Base-by-base conservation (phyloP, 352 stramenopile species). In the Saprolegnia diclina region DNA sequence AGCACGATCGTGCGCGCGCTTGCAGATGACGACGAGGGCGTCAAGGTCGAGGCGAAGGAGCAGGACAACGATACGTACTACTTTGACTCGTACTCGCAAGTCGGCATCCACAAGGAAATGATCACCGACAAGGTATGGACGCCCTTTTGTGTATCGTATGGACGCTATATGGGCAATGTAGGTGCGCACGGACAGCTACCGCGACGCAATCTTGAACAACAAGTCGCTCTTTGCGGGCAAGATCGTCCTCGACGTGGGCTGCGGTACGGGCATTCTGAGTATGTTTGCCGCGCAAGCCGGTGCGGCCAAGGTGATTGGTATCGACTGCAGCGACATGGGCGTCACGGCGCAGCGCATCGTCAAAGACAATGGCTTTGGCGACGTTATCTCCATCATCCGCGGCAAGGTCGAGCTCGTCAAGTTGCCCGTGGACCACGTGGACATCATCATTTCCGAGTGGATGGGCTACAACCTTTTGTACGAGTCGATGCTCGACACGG, bases 381-480 rank as follows among this genome's bases (percentile, higher is more conserved):
- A 90, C 65, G 70, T 87, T 7, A 86, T 99, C 50, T 98, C 93
- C 6, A 84, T 99, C 50, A 91, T 99, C 45, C 87, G 93, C 57
- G 93, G 94, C 67, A 99, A 99, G 73, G 85, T 98, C 44, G 91
- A 96, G 75, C 89, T 97, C 69, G 84, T 97, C n/a, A 83, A 97
- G 61, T 77, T 99, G 18, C 94, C 94, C 0, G 90, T 98, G 35
- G 78, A 94, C 53, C 82, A 95, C 56, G 92, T 99, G 45, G 96
- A 99, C 77, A 96, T 99, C 57, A 98, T 99, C 75, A 93, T 99
- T 38, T 98, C 89, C 24, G 96, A 99, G 82, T 99, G 96, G 96
- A 99, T 99, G 95, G 96, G 96, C 50, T 99, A 99, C 79, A 98
- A 95, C 71, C 78, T 99, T 38, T 75, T 99, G 21, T 99, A 99